These are phyloP conservation scores for Ambrosia trifida DNA, from an alignment of 129 eudicot genomes.

Conservation along the genomic window DNA sequence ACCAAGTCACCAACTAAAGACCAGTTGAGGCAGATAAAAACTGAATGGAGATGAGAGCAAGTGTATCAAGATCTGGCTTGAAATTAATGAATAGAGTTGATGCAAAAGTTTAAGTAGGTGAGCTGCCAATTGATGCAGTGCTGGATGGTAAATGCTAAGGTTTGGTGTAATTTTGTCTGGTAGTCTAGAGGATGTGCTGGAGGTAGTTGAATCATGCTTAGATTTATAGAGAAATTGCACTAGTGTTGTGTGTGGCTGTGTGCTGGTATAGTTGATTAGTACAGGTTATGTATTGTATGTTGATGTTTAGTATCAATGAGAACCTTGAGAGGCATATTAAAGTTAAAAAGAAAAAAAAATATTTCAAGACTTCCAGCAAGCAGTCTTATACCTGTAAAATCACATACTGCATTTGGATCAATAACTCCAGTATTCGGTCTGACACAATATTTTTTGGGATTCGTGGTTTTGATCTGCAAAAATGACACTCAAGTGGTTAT, in stretches of 20 bases:
- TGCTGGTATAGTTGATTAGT: not conserved
- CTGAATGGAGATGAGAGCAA: not conserved
- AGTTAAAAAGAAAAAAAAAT: not conserved
- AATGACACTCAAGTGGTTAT: constrained; percentile 19
- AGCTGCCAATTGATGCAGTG: not conserved
- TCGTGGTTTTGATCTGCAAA: constrained; percentile 58
- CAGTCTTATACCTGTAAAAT: constrained; percentile 45
- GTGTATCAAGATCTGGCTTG: not conserved
- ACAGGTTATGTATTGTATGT: not conserved
- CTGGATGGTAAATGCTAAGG: not conserved
- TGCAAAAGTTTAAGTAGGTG: not conserved
- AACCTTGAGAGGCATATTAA: not conserved
- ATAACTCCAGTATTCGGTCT: constrained; percentile 59
- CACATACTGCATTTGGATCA: constrained; percentile 40
- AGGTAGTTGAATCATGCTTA: not conserved
- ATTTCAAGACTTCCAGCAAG: constrained; percentile 5
- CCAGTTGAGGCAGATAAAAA: not conserved
- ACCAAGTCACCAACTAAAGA: not conserved
- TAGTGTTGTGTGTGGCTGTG: not conserved
- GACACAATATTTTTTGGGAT: constrained; percentile 63
- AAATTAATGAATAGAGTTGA: not conserved
- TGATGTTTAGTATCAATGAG: not conserved
- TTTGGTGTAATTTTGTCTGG: not conserved
- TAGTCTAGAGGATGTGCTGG: constrained; percentile 3
- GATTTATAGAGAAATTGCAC: not conserved